Base-by-base conservation (phyloP, 371 early-diverging fungal genomes). In the Basidiobolus meristosporus region DNA sequence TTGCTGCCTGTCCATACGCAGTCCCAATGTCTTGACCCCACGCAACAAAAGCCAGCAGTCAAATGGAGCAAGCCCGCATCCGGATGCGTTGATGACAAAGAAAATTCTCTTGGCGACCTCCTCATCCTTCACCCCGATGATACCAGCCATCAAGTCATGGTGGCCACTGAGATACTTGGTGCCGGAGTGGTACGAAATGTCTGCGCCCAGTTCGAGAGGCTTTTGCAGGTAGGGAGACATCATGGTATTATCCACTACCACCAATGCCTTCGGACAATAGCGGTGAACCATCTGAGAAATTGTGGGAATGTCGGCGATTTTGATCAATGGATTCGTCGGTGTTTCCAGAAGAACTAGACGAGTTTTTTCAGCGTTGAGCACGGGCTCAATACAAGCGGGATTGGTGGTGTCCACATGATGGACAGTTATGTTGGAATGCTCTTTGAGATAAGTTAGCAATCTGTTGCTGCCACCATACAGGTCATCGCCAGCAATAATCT, bases 231-330 rank as follows among this genome's bases (percentile, higher is more conserved):
- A 77, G 21, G 91, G 91, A 15, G 73, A 73, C 86, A 86, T 83
- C 83, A 90, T 86, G 44, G 91, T 90, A 51, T 90, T 90, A 50
- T 90, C 91, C 2, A 90, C 91, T 16, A 86, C 85, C 5, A 90
- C 77, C 7, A 87, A 51, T 10, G 79, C 82, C 36, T 70, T 60
- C 2, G 83, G 81, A 42, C 72, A 73, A 16, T 56, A 53, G 40
- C 57, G 67, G 35, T 77, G 73, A 1, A 82, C 87, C 19, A 74
- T 50, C 38, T 65, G 55, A 19, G 70, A 52, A 43, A 88, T 81
- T 39, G 71, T 61, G 21, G 68, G 72, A 30, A 90, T 78, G 51
- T 90, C 88, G 16, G 68, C 72, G 36, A 90, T 75, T 44, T 81
- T 77, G 52, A 88, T 74, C 41, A 82, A 48, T 3, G 91, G 91